Percentiles rank a stretch among this genome's conserved stretches.
These are phyloP conservation scores for Hsuehochloa calcarea DNA, from an alignment of 176 grass and related monocot species.

Conservation along the genomic window DNA sequence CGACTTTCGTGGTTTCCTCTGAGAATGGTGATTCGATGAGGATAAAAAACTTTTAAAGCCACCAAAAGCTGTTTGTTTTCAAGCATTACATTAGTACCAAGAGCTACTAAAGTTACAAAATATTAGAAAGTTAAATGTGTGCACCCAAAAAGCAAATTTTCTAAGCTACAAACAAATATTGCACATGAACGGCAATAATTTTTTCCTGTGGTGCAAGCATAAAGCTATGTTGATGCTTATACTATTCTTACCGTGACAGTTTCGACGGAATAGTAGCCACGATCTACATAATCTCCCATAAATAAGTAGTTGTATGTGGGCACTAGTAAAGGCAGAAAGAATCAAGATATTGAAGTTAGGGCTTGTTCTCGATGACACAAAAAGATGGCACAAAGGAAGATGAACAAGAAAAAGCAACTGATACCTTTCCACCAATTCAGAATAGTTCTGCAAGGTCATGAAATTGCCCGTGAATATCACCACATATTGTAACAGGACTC, in stretches of 20 bases:
- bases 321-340: constrained; percentile 52
- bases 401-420: neutral
- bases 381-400: neutral
- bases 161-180: neutral
- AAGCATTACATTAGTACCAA: constrained; percentile 26
- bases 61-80: constrained; percentile 77
- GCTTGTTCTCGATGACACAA: neutral
- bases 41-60: constrained; percentile 90
- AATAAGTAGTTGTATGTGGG: constrained; percentile 98
- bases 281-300: constrained; percentile 99
- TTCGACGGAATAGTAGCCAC: constrained; percentile 98
- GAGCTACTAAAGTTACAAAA: neutral
- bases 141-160: neutral
- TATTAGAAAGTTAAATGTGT: neutral
- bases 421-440: constrained; percentile 94
- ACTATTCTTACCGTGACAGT: constrained; percentile 80
- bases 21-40: constrained; percentile 98
- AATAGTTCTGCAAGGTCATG: constrained; percentile 97
- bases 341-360: constrained; percentile 17
- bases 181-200: neutral
- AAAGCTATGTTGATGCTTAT: neutral
- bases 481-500: constrained; percentile 94
- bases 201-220: neutral
- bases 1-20: constrained; percentile 98
- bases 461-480: constrained; percentile 99